phyloP scores from a whole-genome alignment of 2,329 filamentous ascomycete genomes.

The Fusarium albidum region DNA sequence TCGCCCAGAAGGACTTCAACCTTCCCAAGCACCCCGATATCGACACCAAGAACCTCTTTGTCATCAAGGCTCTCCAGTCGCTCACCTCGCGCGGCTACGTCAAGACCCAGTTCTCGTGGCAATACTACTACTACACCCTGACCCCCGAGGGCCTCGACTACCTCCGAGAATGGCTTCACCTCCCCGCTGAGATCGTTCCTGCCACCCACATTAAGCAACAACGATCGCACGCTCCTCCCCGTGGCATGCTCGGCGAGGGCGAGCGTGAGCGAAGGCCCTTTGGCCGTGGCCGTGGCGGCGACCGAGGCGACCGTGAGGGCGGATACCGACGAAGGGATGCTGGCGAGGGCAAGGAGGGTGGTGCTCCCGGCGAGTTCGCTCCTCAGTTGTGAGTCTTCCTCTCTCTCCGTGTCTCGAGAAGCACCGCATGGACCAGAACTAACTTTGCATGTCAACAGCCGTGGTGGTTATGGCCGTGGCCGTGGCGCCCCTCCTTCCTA shows the following conservation, averaged over 20 bases:
- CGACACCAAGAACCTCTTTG: constrained; percentile 99
- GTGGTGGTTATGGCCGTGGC: constrained; percentile 89
- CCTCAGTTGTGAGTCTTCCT: constrained; percentile 78
- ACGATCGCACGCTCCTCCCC: constrained; percentile 96
- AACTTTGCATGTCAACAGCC: constrained; percentile 61
- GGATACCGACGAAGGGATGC: constrained; percentile 92
- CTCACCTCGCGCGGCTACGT: constrained; percentile 97
- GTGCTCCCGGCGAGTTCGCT: constrained; percentile 90
- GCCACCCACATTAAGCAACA: constrained; percentile 99
- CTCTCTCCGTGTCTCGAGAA: no score
- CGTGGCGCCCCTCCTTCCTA: constrained; percentile 79
- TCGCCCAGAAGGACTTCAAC: constrained; percentile 99
- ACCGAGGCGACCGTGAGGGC: constrained; percentile 84
- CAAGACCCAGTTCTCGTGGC: constrained; percentile 99
- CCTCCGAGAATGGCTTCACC: constrained; percentile 99
- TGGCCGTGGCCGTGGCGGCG: constrained; percentile 78
- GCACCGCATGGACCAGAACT: not conserved
- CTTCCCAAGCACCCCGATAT: constrained; percentile 97
- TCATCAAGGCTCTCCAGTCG: constrained; percentile 99
- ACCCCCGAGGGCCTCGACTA: constrained; percentile 99
- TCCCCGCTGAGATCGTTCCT: constrained; percentile 98
- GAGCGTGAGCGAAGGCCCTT: constrained; percentile 84
- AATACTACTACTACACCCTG: constrained; percentile 99
- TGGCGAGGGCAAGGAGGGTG: constrained; percentile 88
- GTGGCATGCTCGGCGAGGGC: constrained; percentile 95